Percentiles rank a stretch among this genome's conserved stretches.
These are phyloP conservation scores for Epichloe hybrida DNA, from an alignment of 2,329 filamentous ascomycete genomes.

Conservation along the genomic window DNA sequence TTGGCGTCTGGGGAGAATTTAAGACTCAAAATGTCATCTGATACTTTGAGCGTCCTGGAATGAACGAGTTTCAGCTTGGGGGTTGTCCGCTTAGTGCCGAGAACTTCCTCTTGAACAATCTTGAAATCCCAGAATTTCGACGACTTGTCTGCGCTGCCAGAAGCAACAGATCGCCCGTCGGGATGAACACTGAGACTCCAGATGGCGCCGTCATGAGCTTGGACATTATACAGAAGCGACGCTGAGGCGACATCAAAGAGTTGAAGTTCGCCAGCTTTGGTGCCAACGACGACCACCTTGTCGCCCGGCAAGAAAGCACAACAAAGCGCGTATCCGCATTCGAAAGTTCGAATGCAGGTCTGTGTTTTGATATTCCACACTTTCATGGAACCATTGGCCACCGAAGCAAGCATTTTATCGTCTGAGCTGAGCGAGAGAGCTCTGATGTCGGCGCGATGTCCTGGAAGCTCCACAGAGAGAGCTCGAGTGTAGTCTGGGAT, in stretches of 20 bases:
- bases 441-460: slow-evolving; percentile 84
- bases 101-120: slow-evolving; percentile 84
- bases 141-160: slow-evolving; percentile 87
- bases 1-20: slow-evolving; percentile 82
- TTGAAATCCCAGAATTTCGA: slow-evolving; percentile 98
- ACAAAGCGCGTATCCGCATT: slow-evolving; percentile 91
- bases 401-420: slow-evolving; percentile 91
- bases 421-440: slow-evolving; percentile 84
- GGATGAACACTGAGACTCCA: slow-evolving; percentile 93
- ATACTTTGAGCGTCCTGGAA: slow-evolving; percentile 73
- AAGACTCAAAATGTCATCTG: slow-evolving; percentile 81
- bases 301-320: slow-evolving; percentile 91
- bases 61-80: slow-evolving; percentile 79
- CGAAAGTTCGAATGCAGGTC: slow-evolving; percentile 81
- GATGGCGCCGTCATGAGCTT: slow-evolving; percentile 81
- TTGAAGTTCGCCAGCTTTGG: slow-evolving; percentile 84
- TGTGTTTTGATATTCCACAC: slow-evolving; percentile 92
- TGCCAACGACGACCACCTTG: slow-evolving; percentile 90
- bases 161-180: slow-evolving; percentile 81
- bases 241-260: slow-evolving; percentile 94
- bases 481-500: slow-evolving; percentile 69
- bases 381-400: slow-evolving; percentile 82
- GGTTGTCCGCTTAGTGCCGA: slow-evolving; percentile 78
- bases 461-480: slow-evolving; percentile 76
- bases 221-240: slow-evolving; percentile 72